A percentile compares a stretch with the other conserved stretches of the same genome.
Conservation (phyloP, 768 basidiomycete genomes). For the Russula dissimulans region DNA sequence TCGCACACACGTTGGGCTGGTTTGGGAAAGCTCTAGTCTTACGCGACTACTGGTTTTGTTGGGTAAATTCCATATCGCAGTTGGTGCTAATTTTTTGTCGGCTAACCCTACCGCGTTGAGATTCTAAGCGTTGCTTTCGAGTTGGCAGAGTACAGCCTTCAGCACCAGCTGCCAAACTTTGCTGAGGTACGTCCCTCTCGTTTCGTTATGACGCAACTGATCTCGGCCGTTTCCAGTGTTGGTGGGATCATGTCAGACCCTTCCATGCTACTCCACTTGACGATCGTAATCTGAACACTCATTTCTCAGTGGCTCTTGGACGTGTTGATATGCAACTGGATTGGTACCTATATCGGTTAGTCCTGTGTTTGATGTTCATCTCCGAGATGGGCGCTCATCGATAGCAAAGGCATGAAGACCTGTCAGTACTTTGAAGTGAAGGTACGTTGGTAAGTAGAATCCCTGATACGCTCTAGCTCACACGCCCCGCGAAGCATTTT, state of each 20-base stretch:
- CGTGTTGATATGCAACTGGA: slow-evolving; percentile 81
- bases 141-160: slow-evolving; percentile 79
- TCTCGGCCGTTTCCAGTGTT: slow-evolving; percentile 44
- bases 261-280: slow-evolving; percentile 3
- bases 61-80: slow-evolving; percentile 42
- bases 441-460: slow-evolving; percentile 15
- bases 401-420: slow-evolving; percentile 65
- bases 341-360: slow-evolving; percentile 71
- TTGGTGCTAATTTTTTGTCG: slow-evolving; percentile 2
- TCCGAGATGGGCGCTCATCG: slow-evolving; percentile 17
- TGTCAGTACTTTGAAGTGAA: slow-evolving; percentile 82
- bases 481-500: slow-evolving; percentile 46
- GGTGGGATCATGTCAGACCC: slow-evolving; percentile 82
- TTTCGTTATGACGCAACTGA: slow-evolving; percentile 21
- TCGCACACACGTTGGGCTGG: slow-evolving; percentile 83
- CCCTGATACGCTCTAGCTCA: slow-evolving; percentile 5
- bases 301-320: slow-evolving; percentile 69
- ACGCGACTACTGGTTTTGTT: slow-evolving; percentile 91
- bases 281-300: slow-evolving; percentile 5
- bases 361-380: slow-evolving; percentile 20
- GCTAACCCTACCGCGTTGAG: slow-evolving; percentile 30
- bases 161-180: slow-evolving; percentile 84
- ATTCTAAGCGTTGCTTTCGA: slow-evolving; percentile 84
- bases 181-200: slow-evolving; percentile 51
- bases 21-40: slow-evolving; percentile 87